These are phyloP conservation scores for Prunus kanzakura DNA, from an alignment of 306 rosid genomes.

Conservation along the genomic window DNA sequence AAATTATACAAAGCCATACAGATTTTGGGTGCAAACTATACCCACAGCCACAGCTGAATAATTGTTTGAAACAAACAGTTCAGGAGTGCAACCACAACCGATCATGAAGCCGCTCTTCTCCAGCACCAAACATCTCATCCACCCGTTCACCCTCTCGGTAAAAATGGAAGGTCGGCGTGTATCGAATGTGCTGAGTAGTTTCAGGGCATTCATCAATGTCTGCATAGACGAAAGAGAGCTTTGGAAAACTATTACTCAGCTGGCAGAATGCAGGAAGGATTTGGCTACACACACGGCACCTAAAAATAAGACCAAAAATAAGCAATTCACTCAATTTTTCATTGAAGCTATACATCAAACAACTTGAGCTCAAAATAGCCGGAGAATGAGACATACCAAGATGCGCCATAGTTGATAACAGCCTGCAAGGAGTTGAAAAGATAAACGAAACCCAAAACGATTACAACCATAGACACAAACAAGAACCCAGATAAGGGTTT, in stretches of 20 bases:
- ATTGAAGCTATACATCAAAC: constrained; percentile 25
- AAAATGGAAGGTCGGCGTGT: constrained; percentile 80
- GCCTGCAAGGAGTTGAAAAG: constrained; percentile 49
- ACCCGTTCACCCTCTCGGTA: constrained; percentile 73
- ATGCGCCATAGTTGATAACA: constrained; percentile 88
- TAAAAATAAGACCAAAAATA: constrained; percentile 23
- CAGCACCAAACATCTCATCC: constrained; percentile 66
- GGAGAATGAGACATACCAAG: constrained; percentile 50
- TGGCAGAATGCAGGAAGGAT: constrained; percentile 74
- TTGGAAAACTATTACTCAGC: constrained; percentile 69
- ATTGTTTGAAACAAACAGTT: background rate
- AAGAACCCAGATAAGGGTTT: background rate
- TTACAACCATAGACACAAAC: background rate
- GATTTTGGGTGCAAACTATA: background rate
- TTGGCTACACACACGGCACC: constrained; percentile 77
- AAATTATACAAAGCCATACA: background rate
- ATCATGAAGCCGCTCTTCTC: constrained; percentile 59
- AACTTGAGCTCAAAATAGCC: constrained; percentile 22
- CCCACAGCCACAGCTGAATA: background rate
- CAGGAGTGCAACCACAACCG: constrained; percentile 56
- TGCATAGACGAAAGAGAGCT: constrained; percentile 64
- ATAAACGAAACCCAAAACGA: constrained; percentile 1
- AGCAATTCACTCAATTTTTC: background rate
- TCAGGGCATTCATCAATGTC: constrained; percentile 91
- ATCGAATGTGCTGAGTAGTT: constrained; percentile 78